Conservation (phyloP, 164 flowering plant genomes). For the Tinospora cordifolia region DNA sequence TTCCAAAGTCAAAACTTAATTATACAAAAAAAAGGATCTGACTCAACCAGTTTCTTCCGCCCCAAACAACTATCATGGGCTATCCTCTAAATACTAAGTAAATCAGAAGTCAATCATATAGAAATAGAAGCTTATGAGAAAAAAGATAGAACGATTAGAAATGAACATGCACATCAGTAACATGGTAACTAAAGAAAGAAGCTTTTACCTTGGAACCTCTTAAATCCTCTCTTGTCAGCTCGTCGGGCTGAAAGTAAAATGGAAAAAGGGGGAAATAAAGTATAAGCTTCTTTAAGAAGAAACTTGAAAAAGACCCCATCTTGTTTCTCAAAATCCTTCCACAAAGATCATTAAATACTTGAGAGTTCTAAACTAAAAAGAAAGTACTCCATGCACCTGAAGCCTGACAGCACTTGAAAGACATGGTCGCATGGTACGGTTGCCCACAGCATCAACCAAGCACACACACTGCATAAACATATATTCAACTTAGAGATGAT, state of each 20-base stretch:
- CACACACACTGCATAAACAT: conserved; percentile 69
- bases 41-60: too few relatives aligned
- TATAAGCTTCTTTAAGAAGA: background rate
- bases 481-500: background rate
- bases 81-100: too few relatives aligned
- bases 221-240: conserved; percentile 57
- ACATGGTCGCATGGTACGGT: conserved; percentile 95
- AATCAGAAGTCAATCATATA: too few relatives aligned
- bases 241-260: conserved; percentile 44
- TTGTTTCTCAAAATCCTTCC: background rate
- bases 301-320: conserved; percentile 32
- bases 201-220: conserved; percentile 76
- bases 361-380: background rate
- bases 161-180: background rate
- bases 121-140: too few relatives aligned
- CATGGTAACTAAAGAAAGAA: background rate
- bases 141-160: background rate
- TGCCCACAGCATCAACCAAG: conserved; percentile 81
- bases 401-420: conserved; percentile 71
- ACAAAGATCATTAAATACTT: background rate
- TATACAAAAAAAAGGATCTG: too few relatives aligned
- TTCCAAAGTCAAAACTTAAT: background rate
- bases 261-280: background rate
- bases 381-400: conserved; percentile 45
- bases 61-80: too few relatives aligned